Evolutionary conservation across 805 yeast genomes (phyloP), one percentile per base, ranked within the genome.

Genomic region (Groenewaldozyma tartarivorans): DNA sequence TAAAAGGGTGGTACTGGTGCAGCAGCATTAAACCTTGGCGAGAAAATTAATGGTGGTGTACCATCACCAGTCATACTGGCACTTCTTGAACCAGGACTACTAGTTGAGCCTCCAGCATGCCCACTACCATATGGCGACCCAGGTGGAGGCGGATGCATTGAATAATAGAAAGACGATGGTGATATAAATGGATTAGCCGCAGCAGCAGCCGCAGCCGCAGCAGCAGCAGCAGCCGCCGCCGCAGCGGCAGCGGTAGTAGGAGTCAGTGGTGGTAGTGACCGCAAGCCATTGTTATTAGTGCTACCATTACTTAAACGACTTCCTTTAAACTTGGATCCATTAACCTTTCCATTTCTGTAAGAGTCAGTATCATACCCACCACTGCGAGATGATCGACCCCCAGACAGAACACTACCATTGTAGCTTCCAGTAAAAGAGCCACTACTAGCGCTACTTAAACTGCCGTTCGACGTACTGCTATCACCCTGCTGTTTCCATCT

Each of bases 191-290:
- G 40, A 20, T 38, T 38, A 4, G 6, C 30, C 15, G 38, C 38
- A n/a, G 39, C 33, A 26, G 38, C 30, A 16, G 43, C 27, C 4
- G 44, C 19, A 3, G 38, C 35, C 18, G 44, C 40, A 13, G 44
- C 44, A 20, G 43, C 43, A 4, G 43, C 39, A 6, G 43, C 43
- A 11, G 43, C 43, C 13, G 42, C 43, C 5, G 39, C 45, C 7
- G 47, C 47, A 4, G 47, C 47, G 20, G 38, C 46, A 27, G 47
- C 47, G n/a, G 43, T 36, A 13, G 27, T 35, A 26, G 43, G 22
- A 29, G 43, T 36, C 45, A 41, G 24, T 26, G 20, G 45, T 35
- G 22, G 45, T 20, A 21, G 27, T 22, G 45, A 32, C 16, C 39
- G 9, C 35, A 36, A 5, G 13, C 29, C 29, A 24, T 24, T 24